phyloP scores from a whole-genome alignment of 352 stramenopile genomes.

The Phytophthora pseudosyringae region DNA sequence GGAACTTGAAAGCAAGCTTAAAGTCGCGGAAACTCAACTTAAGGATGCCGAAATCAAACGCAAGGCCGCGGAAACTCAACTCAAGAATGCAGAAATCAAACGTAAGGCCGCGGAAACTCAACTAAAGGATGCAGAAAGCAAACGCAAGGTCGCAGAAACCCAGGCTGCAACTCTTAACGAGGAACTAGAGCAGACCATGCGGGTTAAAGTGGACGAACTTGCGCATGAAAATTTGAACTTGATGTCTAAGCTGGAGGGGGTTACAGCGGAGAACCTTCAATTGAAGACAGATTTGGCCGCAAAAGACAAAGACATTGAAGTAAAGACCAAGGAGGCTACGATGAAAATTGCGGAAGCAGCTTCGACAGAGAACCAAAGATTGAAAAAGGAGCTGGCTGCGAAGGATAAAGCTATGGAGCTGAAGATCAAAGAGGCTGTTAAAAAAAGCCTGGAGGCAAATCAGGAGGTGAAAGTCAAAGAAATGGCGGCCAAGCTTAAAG shows the following conservation, averaged over 20 bases:
- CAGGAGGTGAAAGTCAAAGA: conserved; percentile 20
- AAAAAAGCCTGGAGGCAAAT: conserved; percentile 26
- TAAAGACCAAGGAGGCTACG: conserved; percentile 18
- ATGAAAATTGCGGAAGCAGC: conserved; percentile 21
- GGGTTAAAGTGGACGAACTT: conserved; percentile 23
- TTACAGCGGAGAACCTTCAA: conserved; percentile 28
- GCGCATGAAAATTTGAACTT: conserved; percentile 37
- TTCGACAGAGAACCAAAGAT: conserved; percentile 6
- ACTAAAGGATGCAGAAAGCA: too few species aligned
- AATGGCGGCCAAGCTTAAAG: conserved; percentile 32
- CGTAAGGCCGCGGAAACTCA: conserved; percentile 7
- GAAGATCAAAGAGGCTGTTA: conserved; percentile 29
- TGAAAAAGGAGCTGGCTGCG: conserved; percentile 24
- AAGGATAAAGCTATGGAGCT: conserved; percentile 26
- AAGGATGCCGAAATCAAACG: not conserved
- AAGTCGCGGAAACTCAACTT: conserved; percentile 11
- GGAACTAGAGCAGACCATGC: conserved; percentile 20
- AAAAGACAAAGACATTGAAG: conserved; percentile 26
- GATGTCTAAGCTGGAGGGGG: conserved; percentile 31
- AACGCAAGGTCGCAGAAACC: conserved; percentile 16
- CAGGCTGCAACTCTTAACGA: conserved; percentile 11
- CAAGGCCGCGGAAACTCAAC: too few species aligned
- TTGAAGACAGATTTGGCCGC: conserved; percentile 32
- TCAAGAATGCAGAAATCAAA: too few species aligned
- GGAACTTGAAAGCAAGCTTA: conserved; percentile 22